Evolutionary conservation across 1,284 basidiomycete species (phyloP), one percentile per base, ranked within the genome.

Genomic region (Boletus semigastroideus): DNA sequence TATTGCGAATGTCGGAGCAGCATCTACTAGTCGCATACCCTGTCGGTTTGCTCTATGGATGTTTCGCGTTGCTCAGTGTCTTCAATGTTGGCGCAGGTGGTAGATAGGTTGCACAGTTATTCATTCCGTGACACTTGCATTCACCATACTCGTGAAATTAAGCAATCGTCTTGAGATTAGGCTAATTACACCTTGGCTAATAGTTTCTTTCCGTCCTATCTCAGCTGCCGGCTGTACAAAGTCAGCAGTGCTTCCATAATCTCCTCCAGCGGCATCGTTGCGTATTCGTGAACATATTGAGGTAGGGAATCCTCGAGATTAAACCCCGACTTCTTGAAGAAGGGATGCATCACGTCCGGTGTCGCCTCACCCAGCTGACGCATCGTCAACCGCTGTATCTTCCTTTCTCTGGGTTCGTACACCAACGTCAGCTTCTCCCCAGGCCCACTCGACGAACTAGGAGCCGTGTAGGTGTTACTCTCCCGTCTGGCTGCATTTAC

Each of bases 21-120:
- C 81, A 94, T 43, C 75, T 97, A 41, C 81, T 98, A 19, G 94
- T 98, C 38, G 94, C 94, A 57, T 98, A 98, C 71, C 94, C 94
- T 14, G 85, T 97, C 48, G 92, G 90, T 42, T 73, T 98, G 49
- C 74, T 98, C 40, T 98, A 95, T 61, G 92, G 92, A 22, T 95
- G 92, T 72, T 96, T 96, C 66, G 93, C 92, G 11, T 73, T 96
- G 41, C 79, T 96, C 51, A 94, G 90, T 67, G 85, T 92, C 50
- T 92, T 92, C 70, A 86, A 83, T 61, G 85, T 76, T 36, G 76
- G 74, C 33, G 73, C 70, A 36, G 51, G 57, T 38, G 60, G 65
- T 56, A 68, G 66, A 63, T 68, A 70, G 58, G 36, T 22, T 44
- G 16, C 19, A 49, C 39, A 19, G 12, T 48, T 52, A 45, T 46